Evolutionary conservation across 805 yeast species (phyloP).

Genomic region (Yarrowia keelungensis): DNA sequence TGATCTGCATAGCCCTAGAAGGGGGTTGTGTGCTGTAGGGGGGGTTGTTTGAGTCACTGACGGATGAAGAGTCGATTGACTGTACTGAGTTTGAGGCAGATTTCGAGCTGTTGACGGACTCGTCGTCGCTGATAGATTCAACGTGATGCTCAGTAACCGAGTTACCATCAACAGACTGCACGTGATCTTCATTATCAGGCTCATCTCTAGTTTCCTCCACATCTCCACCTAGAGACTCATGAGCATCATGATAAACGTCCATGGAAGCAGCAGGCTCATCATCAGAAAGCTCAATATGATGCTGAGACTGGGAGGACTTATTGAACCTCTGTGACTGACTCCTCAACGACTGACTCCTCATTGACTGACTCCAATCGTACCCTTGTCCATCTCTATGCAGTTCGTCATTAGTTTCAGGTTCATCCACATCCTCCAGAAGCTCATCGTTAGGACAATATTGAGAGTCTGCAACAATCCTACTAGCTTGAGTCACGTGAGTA

Average conservation of each 20-base stretch:
- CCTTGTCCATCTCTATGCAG: conserved; percentile 26
- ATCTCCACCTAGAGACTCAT: background rate
- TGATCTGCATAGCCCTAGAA: background rate
- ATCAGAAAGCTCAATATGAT: conserved; percentile 1
- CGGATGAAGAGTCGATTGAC: background rate
- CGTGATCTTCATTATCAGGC: no score
- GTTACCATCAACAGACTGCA: background rate
- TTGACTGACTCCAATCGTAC: background rate
- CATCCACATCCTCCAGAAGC: background rate
- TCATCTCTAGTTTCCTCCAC: background rate
- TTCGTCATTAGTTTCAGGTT: background rate
- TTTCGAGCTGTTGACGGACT: no score
- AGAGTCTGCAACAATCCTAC: background rate
- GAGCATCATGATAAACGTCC: background rate
- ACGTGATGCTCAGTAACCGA: background rate
- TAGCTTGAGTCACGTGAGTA: background rate
- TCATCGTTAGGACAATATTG: conserved; percentile 1
- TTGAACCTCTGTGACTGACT: no score
- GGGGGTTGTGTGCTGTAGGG: background rate
- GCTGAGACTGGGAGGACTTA: background rate
- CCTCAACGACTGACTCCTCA: background rate
- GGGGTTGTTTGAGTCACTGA: no score
- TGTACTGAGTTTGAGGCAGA: no score
- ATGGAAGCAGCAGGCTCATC: conserved; percentile 2
- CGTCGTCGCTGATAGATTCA: background rate